Base-by-base conservation (phyloP, 257 asterid species). In the Penstemon newberryi region DNA sequence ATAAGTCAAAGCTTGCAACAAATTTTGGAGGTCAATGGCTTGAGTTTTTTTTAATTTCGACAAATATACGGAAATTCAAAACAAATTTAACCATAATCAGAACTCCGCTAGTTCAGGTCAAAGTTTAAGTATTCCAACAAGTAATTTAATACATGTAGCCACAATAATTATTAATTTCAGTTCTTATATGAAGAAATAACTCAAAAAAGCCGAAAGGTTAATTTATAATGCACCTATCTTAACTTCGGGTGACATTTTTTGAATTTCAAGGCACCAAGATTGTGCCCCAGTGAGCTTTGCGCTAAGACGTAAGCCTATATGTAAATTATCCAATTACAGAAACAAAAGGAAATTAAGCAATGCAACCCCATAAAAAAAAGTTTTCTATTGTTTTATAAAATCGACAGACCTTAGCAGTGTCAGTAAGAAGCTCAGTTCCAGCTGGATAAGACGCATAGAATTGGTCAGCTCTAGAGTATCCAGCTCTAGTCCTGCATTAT, bases 391-490 rank as follows among this genome's bases (percentile, higher is more conserved):
- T 51, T 44, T 38, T 42, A 63, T 37, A 56, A 61, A 7, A 67
- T 19, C 4, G 50, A 67, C 81, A 9, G 53, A 94, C 99, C 96
- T 89, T 91, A 18, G 86, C 78, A 13, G 95, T 80, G 77, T 90
- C 97, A 4, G 89, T 81, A 33, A 94, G 87, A 74, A 94, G 91
- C 82, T 88, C 97, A 5, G 96, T 89, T 53, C 99, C 99, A 79
- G 96, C 95, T 18, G 99, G 96, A 76, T 87, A 91, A 60, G 99
- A 88, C 38, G 96, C 97, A 79, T 93, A 93, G 69, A 87, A 90
- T 67, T 93, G 97, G 75, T 93, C 99, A 72, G 81, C 96, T 81
- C 96, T 84, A 2, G 97, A 85, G 83, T 81, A 80, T 72, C 97
- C 99, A 52, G 96, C 99, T 75, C 97, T 86, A 18, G 95, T 93